Percentiles rank a stretch among this genome's conserved stretches.
These are phyloP conservation scores for Aureoboletus auriporus DNA, from an alignment of 768 basidiomycete genomes.

Conservation along the genomic window DNA sequence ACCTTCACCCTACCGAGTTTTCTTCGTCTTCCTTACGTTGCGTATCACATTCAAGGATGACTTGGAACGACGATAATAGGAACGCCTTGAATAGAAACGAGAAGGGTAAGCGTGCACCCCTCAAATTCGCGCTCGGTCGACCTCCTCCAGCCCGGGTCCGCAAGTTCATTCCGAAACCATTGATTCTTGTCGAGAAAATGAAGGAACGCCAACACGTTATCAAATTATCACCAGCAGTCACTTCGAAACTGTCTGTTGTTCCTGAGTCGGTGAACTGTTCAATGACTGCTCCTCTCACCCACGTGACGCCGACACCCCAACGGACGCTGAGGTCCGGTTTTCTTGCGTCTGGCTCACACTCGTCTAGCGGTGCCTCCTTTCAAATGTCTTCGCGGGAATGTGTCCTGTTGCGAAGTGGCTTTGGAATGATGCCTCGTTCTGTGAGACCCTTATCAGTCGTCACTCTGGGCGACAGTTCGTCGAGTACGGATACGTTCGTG, in stretches of 20 bases:
- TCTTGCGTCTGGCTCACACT: neutral
- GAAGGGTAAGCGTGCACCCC: neutral
- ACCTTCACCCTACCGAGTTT: neutral
- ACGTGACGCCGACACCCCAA: constrained; percentile 7
- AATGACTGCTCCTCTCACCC: neutral
- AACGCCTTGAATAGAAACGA: neutral
- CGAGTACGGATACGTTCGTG: constrained; percentile 21
- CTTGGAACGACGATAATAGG: neutral
- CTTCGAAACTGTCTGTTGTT: neutral
- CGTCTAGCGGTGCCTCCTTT: constrained; percentile 8
- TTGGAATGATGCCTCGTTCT: constrained; percentile 1
- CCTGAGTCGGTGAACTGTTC: neutral
- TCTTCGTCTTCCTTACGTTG: neutral
- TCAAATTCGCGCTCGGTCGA: constrained; percentile 1
- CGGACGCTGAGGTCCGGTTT: neutral
- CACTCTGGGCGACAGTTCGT: constrained; percentile 9
- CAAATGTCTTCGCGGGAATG: constrained; percentile 1
- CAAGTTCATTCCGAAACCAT: constrained; percentile 23
- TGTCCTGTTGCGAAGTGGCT: neutral
- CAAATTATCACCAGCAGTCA: neutral
- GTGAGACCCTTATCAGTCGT: constrained; percentile 5
- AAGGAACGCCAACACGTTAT: constrained; percentile 10
- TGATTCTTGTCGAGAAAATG: constrained; percentile 24
- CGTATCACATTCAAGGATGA: constrained; percentile 1
- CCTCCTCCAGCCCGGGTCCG: constrained; percentile 1